These are phyloP conservation scores for Coniferiporia weirii DNA, from an alignment of 1,284 basidiomycete genomes.

Conservation along the genomic window DNA sequence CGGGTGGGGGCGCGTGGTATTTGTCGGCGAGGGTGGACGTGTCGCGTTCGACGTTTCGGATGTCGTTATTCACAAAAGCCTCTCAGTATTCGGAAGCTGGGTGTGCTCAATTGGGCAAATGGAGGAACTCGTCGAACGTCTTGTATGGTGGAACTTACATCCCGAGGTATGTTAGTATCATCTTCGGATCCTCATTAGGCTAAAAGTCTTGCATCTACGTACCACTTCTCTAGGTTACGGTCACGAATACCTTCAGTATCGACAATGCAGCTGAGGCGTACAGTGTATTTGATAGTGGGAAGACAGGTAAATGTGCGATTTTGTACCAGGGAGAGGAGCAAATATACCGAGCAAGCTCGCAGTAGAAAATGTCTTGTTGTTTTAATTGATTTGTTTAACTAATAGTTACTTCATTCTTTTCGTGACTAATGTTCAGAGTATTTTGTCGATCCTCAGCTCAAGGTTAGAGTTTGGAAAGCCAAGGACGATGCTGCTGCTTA, in stretches of 20 bases:
- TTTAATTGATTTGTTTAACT: too few relatives aligned
- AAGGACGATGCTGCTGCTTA: too few relatives aligned
- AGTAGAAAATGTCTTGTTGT: neutral
- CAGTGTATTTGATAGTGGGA: conserved; percentile 15
- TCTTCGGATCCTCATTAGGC: neutral
- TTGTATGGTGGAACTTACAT: conserved; percentile 17
- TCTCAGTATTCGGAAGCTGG: conserved; percentile 18
- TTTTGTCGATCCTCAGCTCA: too few relatives aligned
- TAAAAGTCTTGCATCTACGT: too few relatives aligned
- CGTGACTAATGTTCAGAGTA: too few relatives aligned
- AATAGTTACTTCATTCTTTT: too few relatives aligned
- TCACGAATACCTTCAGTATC: conserved; percentile 17
- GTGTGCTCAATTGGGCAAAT: conserved; percentile 19
- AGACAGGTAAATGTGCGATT: conserved; percentile 19
- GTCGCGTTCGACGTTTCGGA: conserved; percentile 18
- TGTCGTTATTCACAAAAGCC: conserved; percentile 18
- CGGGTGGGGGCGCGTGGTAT: conserved; percentile 18
- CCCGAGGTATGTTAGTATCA: conserved; percentile 16
- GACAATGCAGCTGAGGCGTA: conserved; percentile 17
- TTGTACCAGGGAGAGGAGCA: conserved; percentile 17
- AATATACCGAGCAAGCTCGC: conserved; percentile 2
- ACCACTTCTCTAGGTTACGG: conserved; percentile 9
- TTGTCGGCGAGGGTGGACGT: conserved; percentile 16
- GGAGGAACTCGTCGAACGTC: conserved; percentile 17
- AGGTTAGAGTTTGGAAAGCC: too few relatives aligned